A percentile compares a stretch with the other conserved stretches of the same genome.
Evolutionary conservation across 306 rosid species (phyloP).

Genomic region (Rubus idaeus): DNA sequence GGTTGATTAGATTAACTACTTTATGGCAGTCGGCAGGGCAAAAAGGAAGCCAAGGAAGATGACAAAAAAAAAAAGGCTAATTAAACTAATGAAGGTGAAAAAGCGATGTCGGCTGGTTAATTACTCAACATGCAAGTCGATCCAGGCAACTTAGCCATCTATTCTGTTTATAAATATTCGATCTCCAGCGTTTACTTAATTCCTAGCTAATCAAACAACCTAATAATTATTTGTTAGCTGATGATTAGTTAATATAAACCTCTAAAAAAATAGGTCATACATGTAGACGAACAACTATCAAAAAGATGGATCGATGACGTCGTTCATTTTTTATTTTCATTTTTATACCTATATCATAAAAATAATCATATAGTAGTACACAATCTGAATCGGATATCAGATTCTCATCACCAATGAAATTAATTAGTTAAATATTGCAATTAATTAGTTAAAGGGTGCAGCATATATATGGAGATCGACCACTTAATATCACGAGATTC

Average conservation of each 20-base stretch:
- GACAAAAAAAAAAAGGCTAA: background rate
- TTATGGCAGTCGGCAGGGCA: background rate
- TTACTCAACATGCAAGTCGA: background rate
- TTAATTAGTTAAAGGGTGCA: background rate
- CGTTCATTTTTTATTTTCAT: background rate
- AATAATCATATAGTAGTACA: background rate
- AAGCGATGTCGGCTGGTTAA: constrained; percentile 24
- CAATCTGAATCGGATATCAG: background rate
- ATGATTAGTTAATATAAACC: background rate
- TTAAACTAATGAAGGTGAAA: background rate
- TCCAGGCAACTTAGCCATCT: background rate
- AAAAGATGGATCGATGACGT: background rate
- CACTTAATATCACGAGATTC: background rate
- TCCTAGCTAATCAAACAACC: background rate
- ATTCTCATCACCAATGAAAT: background rate
- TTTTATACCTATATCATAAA: background rate
- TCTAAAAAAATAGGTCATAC: background rate
- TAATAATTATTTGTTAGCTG: background rate
- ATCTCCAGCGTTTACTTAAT: background rate
- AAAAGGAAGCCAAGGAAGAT: background rate
- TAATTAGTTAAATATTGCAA: background rate
- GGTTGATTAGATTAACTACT: background rate
- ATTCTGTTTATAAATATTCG: background rate
- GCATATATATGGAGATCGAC: background rate
- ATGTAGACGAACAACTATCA: background rate